These are phyloP conservation scores for Xylariaceae sp. DNA, from an alignment of 2,329 filamentous ascomycete species.

Conservation along the genomic window DNA sequence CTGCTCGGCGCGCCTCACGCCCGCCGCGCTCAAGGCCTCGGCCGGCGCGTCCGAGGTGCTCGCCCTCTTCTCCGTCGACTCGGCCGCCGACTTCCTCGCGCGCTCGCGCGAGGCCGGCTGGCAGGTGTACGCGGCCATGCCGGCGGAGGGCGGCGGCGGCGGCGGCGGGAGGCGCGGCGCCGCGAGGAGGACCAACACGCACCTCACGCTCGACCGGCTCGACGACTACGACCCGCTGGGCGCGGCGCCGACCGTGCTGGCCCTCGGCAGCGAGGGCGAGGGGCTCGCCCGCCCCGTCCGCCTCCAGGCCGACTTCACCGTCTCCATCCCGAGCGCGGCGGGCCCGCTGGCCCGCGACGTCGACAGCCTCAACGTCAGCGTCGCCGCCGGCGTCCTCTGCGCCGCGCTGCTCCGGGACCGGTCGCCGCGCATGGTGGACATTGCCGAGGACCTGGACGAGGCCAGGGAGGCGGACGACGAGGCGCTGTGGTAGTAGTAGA, in stretches of 20 bases:
- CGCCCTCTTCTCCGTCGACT: conserved; percentile 61
- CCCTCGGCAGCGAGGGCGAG: conserved; percentile 75
- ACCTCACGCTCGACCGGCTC: conserved; percentile 42
- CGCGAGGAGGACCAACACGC: too few species aligned
- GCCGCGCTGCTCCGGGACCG: conserved; percentile 54
- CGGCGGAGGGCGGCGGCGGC: conserved; percentile 30
- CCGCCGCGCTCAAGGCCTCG: conserved; percentile 78
- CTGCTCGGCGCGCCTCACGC: conserved; percentile 65
- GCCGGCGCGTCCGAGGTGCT: conserved; percentile 80
- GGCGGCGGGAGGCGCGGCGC: too few species aligned
- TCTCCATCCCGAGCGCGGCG: conserved; percentile 55
- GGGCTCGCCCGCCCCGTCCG: conserved; percentile 61
- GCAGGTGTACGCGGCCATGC: conserved; percentile 72
- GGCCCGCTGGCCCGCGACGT: conserved; percentile 50
- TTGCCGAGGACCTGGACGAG: conserved; percentile 13
- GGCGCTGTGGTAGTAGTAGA: conserved; percentile 18
- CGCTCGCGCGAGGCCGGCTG: conserved; percentile 65
- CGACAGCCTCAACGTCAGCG: conserved; percentile 90
- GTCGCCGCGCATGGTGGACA: conserved; percentile 11
- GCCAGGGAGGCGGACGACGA: conserved; percentile 9
- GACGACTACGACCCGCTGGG: conserved; percentile 45
- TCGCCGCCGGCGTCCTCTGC: conserved; percentile 72
- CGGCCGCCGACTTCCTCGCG: conserved; percentile 62
- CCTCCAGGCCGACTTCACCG: conserved; percentile 55
- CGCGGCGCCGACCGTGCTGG: conserved; percentile 63